Conservation (phyloP, 306 rosid species). For the Quercus berberidifolia region DNA sequence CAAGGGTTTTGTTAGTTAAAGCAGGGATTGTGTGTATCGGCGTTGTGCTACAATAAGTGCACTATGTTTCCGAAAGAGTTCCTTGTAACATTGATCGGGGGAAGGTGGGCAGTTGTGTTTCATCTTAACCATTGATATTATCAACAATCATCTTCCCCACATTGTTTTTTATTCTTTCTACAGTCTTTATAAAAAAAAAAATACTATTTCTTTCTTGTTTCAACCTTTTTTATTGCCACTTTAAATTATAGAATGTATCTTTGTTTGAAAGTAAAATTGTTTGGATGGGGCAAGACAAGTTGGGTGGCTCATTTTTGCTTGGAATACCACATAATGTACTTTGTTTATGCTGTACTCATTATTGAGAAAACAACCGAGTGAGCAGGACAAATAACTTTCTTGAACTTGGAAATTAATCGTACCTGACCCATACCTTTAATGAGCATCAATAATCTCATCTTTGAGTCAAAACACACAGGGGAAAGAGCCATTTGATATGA, state of each 20-base stretch:
- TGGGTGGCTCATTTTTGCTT: background rate
- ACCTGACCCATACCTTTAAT: background rate
- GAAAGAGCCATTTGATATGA: too few species aligned
- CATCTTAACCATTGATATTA: conserved; percentile 26
- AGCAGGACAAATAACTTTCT: background rate
- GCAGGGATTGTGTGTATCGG: conserved; percentile 93
- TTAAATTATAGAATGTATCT: background rate
- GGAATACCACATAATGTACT: background rate
- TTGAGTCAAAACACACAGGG: too few species aligned
- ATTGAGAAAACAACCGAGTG: background rate
- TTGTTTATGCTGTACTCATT: background rate
- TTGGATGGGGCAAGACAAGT: background rate
- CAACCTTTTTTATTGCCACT: background rate
- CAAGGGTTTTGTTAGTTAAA: background rate
- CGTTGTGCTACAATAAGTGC: conserved; percentile 46
- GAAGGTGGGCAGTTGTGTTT: conserved; percentile 80
- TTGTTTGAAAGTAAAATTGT: background rate
- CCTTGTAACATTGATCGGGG: conserved; percentile 52
- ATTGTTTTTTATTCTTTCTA: background rate
- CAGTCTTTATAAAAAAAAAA: too few species aligned
- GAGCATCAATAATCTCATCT: background rate
- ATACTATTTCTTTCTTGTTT: background rate
- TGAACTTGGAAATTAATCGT: background rate
- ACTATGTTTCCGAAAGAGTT: conserved; percentile 65
- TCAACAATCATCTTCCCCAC: conserved; percentile 80